These are phyloP conservation scores for Aspergillus pseudoterreus DNA, from an alignment of 2,329 filamentous ascomycete genomes.

Conservation along the genomic window DNA sequence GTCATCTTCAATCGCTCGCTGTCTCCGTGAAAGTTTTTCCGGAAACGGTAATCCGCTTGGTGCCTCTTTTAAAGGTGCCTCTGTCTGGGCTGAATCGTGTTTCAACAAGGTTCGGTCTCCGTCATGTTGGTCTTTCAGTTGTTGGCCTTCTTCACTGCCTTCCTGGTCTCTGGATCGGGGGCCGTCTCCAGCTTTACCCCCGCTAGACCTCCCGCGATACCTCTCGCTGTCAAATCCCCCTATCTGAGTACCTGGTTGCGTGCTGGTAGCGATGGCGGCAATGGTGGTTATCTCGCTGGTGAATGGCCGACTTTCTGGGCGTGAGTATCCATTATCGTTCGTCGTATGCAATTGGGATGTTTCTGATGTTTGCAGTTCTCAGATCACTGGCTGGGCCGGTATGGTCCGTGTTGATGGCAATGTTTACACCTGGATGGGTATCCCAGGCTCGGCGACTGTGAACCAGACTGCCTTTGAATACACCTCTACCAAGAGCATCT, in stretches of 20 bases:
- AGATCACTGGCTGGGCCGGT: constrained; percentile 63
- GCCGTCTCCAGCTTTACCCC: constrained; percentile 58
- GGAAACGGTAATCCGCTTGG: constrained; percentile 6
- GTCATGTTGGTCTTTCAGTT: constrained; percentile 28
- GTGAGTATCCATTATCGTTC: constrained; percentile 41
- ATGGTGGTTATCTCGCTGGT: constrained; percentile 65
- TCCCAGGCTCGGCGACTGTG: constrained; percentile 43
- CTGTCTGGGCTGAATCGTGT: constrained; percentile 16
- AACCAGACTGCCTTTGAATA: constrained; percentile 64
- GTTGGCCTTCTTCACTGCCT: constrained; percentile 22
- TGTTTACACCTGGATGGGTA: constrained; percentile 66
- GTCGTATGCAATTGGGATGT: constrained; percentile 9
- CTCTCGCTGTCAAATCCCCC: constrained; percentile 69
- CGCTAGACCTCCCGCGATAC: constrained; percentile 63
- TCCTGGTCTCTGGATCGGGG: constrained; percentile 18
- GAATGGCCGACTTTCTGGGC: constrained; percentile 67
- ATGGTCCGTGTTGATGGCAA: constrained; percentile 65
- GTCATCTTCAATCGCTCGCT: not conserved
- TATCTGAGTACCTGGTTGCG: constrained; percentile 70
- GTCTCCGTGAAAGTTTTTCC: not conserved
- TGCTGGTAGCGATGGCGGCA: constrained; percentile 58
- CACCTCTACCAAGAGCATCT: constrained; percentile 68
- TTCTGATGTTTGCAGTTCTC: constrained; percentile 40
- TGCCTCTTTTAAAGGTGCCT: constrained; percentile 11
- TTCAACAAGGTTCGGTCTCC: constrained; percentile 3